Evolutionary conservation across 148 eudicot species (phyloP).

Genomic region (Rhododendron mucronatum): DNA sequence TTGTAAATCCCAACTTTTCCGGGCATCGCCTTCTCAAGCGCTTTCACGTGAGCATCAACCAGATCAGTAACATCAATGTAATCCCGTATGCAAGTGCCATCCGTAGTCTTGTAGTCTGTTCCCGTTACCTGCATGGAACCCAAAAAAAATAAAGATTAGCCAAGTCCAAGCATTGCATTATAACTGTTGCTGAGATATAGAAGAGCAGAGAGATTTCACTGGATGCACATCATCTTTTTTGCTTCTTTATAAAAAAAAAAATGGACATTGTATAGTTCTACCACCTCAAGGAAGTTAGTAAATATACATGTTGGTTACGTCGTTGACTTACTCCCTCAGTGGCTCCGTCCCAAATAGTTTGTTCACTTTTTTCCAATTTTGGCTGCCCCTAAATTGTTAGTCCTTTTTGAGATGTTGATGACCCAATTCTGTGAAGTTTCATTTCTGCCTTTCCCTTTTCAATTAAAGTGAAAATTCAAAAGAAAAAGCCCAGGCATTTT

Average conservation of each 20-base stretch:
- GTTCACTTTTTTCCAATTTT: neutral
- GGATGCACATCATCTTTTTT: neutral
- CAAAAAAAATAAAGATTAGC: neutral
- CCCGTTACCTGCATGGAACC: conserved; percentile 57
- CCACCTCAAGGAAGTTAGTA: neutral
- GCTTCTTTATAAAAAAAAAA: neutral
- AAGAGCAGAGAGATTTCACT: neutral
- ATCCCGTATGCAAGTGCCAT: conserved; percentile 87
- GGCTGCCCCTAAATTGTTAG: neutral
- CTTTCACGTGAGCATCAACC: conserved; percentile 97
- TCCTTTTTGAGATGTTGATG: neutral
- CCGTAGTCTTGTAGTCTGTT: conserved; percentile 77
- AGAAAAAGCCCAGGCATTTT: neutral
- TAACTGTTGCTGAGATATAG: neutral
- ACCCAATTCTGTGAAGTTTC: neutral
- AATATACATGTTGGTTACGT: neutral
- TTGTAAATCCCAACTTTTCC: conserved; percentile 88
- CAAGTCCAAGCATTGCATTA: neutral
- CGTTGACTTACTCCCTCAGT: neutral
- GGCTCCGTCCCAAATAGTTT: neutral
- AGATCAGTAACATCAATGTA: conserved; percentile 95
- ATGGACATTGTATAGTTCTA: neutral
- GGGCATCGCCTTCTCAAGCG: conserved; percentile 75
- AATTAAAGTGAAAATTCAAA: neutral
- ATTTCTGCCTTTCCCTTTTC: neutral